Evolutionary conservation across 1,284 basidiomycete species (phyloP), one percentile per base, ranked within the genome.

Genomic region (Boletus holoroseus): DNA sequence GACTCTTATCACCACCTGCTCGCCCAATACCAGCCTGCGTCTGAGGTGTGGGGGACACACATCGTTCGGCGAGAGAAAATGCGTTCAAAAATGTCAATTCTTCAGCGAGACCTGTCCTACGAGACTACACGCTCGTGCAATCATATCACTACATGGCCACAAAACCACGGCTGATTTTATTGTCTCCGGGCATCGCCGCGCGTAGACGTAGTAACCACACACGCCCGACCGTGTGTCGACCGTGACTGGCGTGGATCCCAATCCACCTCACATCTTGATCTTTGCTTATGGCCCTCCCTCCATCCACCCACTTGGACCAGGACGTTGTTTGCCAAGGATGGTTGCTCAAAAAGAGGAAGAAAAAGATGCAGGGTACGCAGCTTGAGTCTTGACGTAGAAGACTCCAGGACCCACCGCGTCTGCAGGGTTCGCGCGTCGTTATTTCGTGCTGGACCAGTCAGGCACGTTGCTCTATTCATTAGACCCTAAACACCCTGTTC

Each of bases 371-470:
- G 73, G 89, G 89, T 82, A 60, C 49, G 68, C 42, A 36, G 22
- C 35, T 35, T 44, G 9, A 28, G 24, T 36, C 39, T 45, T 35
- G 50, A 16, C 44, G 9, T 46, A 43, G 44, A 39, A 44, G 50
- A 24, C 37, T 49, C 40, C 7, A 51, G 32, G 12, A 38, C 47
- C 27, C 28, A 56, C 49, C 38, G 48, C 47, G 15, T 52, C 39
- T 28, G 38, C 64, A 91, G 88, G 88, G n/a, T 91, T 88, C 67
- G 88, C 88, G 12, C 83, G 85, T 40, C 82, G 88, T 41, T 89
- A 88, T 68, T 91, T 91, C 62, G 76, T 76, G 35, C 71, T 91
- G 5, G 71, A 78, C 55, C 73, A 77, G 42, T 77, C 79, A 22
- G 90, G 90, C 15, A 63, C 81, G n/a, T 73, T 92, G 36, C 78